Percentiles rank a stretch among this genome's conserved stretches.
Evolutionary conservation across 2,329 filamentous ascomycete genomes (phyloP).

Genomic region (Penicillium aurantiogriseum): DNA sequence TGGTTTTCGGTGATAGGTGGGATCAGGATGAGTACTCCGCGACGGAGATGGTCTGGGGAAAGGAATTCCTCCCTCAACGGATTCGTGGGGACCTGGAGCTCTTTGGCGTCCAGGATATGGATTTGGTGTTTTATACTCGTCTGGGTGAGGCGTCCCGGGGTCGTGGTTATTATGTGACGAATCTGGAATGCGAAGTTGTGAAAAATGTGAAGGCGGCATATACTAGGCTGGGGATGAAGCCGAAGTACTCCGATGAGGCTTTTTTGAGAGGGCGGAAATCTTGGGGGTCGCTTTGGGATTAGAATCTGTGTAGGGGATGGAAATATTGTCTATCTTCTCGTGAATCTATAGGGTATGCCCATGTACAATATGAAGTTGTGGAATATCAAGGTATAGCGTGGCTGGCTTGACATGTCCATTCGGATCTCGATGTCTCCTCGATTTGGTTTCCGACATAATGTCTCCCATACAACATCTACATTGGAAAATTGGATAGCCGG

Average conservation of each 20-base stretch:
- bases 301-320: background rate
- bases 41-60: background rate
- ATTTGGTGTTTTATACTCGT: background rate
- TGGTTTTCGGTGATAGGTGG: background rate
- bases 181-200: background rate
- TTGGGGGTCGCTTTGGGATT: slow-evolving; percentile 4
- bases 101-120: background rate
- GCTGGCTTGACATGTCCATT: background rate
- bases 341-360: background rate
- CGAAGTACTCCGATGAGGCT: background rate
- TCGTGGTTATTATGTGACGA: background rate
- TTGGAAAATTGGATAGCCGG: background rate
- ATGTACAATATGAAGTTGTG: background rate
- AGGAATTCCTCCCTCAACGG: background rate
- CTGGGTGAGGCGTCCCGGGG: background rate
- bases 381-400: background rate
- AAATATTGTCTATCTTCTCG: background rate
- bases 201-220: background rate
- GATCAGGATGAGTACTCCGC: background rate
- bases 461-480: background rate
- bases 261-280: background rate
- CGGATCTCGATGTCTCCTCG: background rate
- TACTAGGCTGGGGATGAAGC: background rate
- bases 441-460: background rate
- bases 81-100: background rate